These are phyloP conservation scores for Yamadazyma insecticola DNA, from an alignment of 805 yeast species.

Conservation along the genomic window DNA sequence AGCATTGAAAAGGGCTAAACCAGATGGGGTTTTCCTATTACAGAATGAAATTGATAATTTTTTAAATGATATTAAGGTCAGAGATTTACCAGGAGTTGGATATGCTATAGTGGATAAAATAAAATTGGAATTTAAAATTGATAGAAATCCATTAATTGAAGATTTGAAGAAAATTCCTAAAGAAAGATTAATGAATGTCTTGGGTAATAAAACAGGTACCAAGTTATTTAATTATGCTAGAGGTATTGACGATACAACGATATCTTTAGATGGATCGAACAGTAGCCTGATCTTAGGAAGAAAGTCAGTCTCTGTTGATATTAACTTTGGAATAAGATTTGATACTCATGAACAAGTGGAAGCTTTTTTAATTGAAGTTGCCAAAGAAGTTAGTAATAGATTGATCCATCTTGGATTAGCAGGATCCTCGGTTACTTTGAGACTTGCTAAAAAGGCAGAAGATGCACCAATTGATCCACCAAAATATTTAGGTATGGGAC, in stretches of 20 bases:
- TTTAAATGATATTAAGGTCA: slow-evolving; percentile 29
- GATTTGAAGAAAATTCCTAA: slow-evolving; percentile 35
- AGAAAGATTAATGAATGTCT: slow-evolving; percentile 33
- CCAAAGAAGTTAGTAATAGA: slow-evolving; percentile 56
- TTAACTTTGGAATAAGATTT: slow-evolving; percentile 87
- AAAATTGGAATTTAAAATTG: slow-evolving; percentile 18
- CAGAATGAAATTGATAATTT: slow-evolving; percentile 22
- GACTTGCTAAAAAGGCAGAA: slow-evolving; percentile 57
- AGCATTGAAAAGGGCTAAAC: slow-evolving; percentile 72
- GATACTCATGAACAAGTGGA: slow-evolving; percentile 58
- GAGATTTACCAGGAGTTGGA: slow-evolving; percentile 64
- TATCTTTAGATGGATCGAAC: slow-evolving; percentile 48
- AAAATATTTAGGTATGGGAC: slow-evolving; percentile 82
- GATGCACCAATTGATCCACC: slow-evolving; percentile 72
- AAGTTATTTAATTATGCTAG: slow-evolving; percentile 56
- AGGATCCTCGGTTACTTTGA: slow-evolving; percentile 60
- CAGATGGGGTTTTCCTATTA: slow-evolving; percentile 56
- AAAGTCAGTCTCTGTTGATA: slow-evolving; percentile 81
- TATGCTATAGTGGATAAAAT: slow-evolving; percentile 46
- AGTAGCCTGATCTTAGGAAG: slow-evolving; percentile 42
- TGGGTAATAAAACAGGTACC: slow-evolving; percentile 70
- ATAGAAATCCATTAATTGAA: slow-evolving; percentile 23
- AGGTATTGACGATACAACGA: slow-evolving; percentile 64
- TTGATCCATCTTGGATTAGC: slow-evolving; percentile 41
- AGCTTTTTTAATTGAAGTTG: slow-evolving; percentile 51